phyloP scores from a whole-genome alignment of 495 filamentous ascomycete genomes.

The Aspergillus asperescens region DNA sequence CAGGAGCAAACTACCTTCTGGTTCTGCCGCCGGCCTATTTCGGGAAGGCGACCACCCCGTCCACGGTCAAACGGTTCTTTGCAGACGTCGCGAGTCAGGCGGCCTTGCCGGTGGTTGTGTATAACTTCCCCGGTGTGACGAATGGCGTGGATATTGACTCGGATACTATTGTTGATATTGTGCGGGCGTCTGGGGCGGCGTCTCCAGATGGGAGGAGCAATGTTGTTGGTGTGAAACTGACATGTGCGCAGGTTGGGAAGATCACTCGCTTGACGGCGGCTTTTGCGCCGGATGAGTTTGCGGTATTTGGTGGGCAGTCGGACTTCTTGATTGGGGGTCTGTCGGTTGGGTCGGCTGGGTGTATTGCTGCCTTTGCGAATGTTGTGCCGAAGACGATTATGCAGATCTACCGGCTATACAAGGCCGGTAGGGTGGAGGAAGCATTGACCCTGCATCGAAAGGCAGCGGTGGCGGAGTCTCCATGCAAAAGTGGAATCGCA shows the following conservation, averaged over 20 bases:
- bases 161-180: slow-evolving; percentile 50
- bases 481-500: slow-evolving; percentile 56
- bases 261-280: slow-evolving; percentile 52
- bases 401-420: slow-evolving; percentile 49
- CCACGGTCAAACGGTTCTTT: slow-evolving; percentile 57
- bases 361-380: slow-evolving; percentile 62
- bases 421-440: slow-evolving; percentile 44
- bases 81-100: slow-evolving; percentile 47
- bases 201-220: slow-evolving; percentile 30
- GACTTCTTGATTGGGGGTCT: slow-evolving; percentile 63
- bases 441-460: slow-evolving; percentile 52
- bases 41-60: slow-evolving; percentile 51
- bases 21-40: slow-evolving; percentile 63
- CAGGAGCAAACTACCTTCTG: slow-evolving; percentile 55
- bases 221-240: slow-evolving; percentile 63
- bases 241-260: slow-evolving; percentile 65
- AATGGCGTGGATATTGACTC: slow-evolving; percentile 67
- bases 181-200: slow-evolving; percentile 32
- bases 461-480: slow-evolving; percentile 48
- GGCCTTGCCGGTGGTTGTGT: slow-evolving; percentile 56
- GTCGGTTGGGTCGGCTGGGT: slow-evolving; percentile 53
- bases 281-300: slow-evolving; percentile 53
- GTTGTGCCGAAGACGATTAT: slow-evolving; percentile 55
- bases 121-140: slow-evolving; percentile 68
- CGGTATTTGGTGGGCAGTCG: slow-evolving; percentile 62